phyloP scores from a whole-genome alignment of 805 yeast species.

The Ogataea polymorpha region DNA sequence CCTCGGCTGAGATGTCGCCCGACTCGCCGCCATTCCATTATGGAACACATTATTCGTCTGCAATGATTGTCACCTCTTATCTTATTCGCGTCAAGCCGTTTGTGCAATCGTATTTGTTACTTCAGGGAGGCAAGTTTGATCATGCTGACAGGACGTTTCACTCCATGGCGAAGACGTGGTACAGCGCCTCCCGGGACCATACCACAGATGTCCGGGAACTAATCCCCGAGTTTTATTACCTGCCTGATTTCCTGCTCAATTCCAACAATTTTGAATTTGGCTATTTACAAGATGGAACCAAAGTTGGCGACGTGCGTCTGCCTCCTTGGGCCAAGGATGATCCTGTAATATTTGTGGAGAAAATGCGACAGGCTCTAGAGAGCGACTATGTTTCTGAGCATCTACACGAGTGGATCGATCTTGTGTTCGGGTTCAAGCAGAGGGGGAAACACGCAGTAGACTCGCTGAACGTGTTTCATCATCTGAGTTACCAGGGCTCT shows the following conservation, averaged over 20 bases:
- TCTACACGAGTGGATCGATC: conserved; percentile 81
- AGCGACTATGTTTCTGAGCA: conserved; percentile 75
- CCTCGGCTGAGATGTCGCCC: conserved; percentile 56
- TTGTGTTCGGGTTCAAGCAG: conserved; percentile 79
- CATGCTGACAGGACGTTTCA: conserved; percentile 81
- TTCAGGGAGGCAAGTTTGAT: conserved; percentile 88
- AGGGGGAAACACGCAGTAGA: conserved; percentile 65
- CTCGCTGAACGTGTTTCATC: conserved; percentile 76
- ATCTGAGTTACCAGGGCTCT: conserved; percentile 80
- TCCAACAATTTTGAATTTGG: conserved; percentile 71
- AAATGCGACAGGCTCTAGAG: conserved; percentile 80
- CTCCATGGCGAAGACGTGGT: conserved; percentile 77
- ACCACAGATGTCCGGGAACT: conserved; percentile 87
- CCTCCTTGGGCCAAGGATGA: conserved; percentile 87
- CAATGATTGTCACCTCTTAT: conserved; percentile 86
- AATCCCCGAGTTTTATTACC: conserved; percentile 79
- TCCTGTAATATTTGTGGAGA: conserved; percentile 67
- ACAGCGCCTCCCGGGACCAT: conserved; percentile 71
- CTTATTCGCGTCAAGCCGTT: conserved; percentile 76
- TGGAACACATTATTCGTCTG: conserved; percentile 91
- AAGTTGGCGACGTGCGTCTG: conserved; percentile 58
- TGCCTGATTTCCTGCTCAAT: conserved; percentile 76
- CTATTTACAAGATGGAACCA: conserved; percentile 53
- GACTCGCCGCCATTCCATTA: conserved; percentile 75
- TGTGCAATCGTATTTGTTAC: conserved; percentile 69